These are phyloP conservation scores for Magnusiomyces ingens DNA, from an alignment of 1,139 yeast genomes.

Conservation along the genomic window DNA sequence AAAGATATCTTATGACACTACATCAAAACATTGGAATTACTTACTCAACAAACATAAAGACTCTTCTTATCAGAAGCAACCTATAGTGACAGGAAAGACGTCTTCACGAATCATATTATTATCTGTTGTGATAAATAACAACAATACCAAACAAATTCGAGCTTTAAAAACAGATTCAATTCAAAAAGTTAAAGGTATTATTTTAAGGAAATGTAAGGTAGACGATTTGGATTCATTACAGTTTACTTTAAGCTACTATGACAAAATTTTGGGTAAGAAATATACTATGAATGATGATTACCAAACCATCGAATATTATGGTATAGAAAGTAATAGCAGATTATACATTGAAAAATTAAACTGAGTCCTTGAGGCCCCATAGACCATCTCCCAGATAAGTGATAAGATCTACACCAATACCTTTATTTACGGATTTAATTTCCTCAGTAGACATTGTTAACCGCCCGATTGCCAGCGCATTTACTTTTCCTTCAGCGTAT, in stretches of 20 bases:
- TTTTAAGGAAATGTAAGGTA: constrained; percentile 16
- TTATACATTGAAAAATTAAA: constrained; percentile 7
- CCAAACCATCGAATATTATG: not conserved
- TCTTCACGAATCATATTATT: not conserved
- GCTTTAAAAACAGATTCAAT: constrained; percentile 20
- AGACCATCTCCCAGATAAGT: constrained; percentile 89
- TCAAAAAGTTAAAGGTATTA: constrained; percentile 22
- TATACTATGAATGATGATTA: constrained; percentile 4
- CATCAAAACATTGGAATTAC: constrained; percentile 30
- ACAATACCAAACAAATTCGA: constrained; percentile 12
- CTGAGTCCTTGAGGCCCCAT: constrained; percentile 15
- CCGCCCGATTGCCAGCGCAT: constrained; percentile 84
- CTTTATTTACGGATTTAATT: constrained; percentile 75
- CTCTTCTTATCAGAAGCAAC: constrained; percentile 16
- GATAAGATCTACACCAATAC: constrained; percentile 80
- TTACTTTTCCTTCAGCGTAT: constrained; percentile 89
- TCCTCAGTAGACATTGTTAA: constrained; percentile 86
- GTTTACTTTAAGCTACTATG: constrained; percentile 18
- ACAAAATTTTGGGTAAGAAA: constrained; percentile 12
- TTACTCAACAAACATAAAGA: constrained; percentile 30
- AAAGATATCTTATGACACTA: constrained; percentile 27
- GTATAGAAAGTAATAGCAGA: not conserved
- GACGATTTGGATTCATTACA: constrained; percentile 9
- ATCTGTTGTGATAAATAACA: constrained; percentile 6
- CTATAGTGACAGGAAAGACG: constrained; percentile 15